A percentile compares a stretch with the other conserved stretches of the same genome.
phyloP scores from a whole-genome alignment of 306 rosid genomes.

The Gynostemma pentaphyllum region DNA sequence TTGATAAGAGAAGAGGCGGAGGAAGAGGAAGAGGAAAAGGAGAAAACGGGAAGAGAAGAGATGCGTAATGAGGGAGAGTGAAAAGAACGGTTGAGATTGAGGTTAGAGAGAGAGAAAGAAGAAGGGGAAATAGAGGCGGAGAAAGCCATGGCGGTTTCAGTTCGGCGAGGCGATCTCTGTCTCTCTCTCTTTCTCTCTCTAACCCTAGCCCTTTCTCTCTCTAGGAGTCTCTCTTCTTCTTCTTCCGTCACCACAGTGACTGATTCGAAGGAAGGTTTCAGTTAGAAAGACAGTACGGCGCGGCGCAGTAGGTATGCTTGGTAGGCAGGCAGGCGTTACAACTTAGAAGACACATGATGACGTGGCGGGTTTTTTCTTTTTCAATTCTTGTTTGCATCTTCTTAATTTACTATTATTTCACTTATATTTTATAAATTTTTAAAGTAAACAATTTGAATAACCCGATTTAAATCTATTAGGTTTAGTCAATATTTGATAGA shows the following conservation, averaged over 20 bases:
- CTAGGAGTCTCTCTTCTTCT: too few relatives aligned
- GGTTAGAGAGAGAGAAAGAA: constrained; percentile 21
- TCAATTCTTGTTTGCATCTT: background rate
- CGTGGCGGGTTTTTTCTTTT: background rate
- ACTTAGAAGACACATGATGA: background rate
- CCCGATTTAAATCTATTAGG: too few relatives aligned
- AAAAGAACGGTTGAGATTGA: constrained; percentile 15
- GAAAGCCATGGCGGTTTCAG: constrained; percentile 49
- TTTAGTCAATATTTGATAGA: too few relatives aligned
- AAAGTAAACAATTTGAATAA: too few relatives aligned
- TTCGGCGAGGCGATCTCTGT: background rate
- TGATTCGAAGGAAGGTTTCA: background rate
- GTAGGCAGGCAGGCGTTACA: background rate
- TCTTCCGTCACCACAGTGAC: background rate
- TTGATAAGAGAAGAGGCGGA: constrained; percentile 7
- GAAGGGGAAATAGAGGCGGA: constrained; percentile 32
- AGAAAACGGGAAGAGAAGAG: constrained; percentile 7
- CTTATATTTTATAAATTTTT: too few relatives aligned
- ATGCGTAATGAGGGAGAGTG: constrained; percentile 18
- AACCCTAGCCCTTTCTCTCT: constrained; percentile 6
- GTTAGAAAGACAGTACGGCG: background rate
- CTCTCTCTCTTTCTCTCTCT: background rate
- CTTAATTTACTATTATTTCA: background rate
- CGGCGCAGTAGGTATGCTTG: constrained; percentile 3
- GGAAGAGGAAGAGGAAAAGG: constrained; percentile 9